Evolutionary conservation across 805 yeast genomes (phyloP).

Genomic region (Pichia californica): DNA sequence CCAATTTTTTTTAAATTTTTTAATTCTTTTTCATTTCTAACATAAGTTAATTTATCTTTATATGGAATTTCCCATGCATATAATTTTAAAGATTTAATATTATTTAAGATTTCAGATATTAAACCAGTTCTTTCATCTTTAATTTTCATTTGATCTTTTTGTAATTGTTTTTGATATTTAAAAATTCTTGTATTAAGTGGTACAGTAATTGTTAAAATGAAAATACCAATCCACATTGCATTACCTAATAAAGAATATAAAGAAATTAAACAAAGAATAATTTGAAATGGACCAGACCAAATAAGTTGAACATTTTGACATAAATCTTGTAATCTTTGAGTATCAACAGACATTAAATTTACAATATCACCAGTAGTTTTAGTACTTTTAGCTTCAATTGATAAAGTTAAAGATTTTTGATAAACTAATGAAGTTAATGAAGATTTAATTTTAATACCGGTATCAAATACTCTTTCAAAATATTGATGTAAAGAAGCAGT

Average conservation of each 20-base stretch:
- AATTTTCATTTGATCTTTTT: conserved; percentile 78
- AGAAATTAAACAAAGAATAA: conserved; percentile 65
- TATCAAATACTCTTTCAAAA: conserved; percentile 65
- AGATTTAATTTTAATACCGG: conserved; percentile 71
- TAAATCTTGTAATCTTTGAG: conserved; percentile 80
- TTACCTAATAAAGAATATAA: conserved; percentile 70
- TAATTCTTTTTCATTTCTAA: conserved; percentile 85
- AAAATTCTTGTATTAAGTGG: conserved; percentile 74
- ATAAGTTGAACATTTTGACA: conserved; percentile 70
- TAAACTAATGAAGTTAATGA: conserved; percentile 63
- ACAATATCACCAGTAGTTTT: conserved; percentile 90
- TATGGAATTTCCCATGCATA: conserved; percentile 96
- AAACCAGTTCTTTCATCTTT: conserved; percentile 91
- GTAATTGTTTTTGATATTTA: conserved; percentile 60
- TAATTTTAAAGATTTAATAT: conserved; percentile 85
- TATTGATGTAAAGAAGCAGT: conserved; percentile 74
- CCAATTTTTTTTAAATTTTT: conserved; percentile 71
- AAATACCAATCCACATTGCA: conserved; percentile 96
- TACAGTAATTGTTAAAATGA: conserved; percentile 67
- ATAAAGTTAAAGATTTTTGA: conserved; percentile 58
- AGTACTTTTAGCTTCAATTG: conserved; percentile 63
- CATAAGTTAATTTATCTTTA: conserved; percentile 61
- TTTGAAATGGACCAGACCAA: conserved; percentile 94
- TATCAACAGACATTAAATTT: conserved; percentile 89
- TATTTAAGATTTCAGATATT: conserved; percentile 81